Percentiles rank a stretch among this genome's conserved stretches.
Conservation (phyloP, 495 filamentous ascomycete genomes). For the Aspergillus affinis region DNA sequence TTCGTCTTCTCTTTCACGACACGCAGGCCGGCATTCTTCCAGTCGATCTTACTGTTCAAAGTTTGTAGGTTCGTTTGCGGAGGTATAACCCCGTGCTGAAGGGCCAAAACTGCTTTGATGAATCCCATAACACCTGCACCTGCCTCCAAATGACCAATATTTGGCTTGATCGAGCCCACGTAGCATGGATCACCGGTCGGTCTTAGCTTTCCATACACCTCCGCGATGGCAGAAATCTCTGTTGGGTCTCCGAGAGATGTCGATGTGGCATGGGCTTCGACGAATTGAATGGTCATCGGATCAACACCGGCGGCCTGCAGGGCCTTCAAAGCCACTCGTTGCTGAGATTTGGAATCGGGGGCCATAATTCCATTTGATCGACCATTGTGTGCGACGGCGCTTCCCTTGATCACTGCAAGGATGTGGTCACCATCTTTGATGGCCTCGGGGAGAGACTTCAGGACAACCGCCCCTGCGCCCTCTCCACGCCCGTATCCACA, state of each 20-base stretch:
- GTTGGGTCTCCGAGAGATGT: conserved; percentile 45
- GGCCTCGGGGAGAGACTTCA: conserved; percentile 32
- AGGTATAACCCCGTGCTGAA: conserved; percentile 48
- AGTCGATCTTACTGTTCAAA: conserved; percentile 18
- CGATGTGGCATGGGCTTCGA: conserved; percentile 48
- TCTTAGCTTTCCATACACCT: conserved; percentile 20
- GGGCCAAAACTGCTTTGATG: conserved; percentile 52
- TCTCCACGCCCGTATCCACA: conserved; percentile 35
- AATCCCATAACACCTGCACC: conserved; percentile 56
- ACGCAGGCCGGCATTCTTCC: conserved; percentile 18
- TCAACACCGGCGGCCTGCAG: conserved; percentile 19
- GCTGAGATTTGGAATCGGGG: conserved; percentile 32
- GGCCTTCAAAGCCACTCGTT: conserved; percentile 26
- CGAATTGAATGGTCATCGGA: conserved; percentile 29
- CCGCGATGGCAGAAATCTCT: conserved; percentile 33
- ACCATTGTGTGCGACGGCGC: conserved; percentile 31
- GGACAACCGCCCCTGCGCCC: conserved; percentile 30
- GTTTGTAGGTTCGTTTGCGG: conserved; percentile 47
- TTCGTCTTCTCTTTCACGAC: conserved; percentile 16
- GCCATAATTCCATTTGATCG: conserved; percentile 39
- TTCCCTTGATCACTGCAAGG: conserved; percentile 33
- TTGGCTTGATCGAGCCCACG: conserved; percentile 48
- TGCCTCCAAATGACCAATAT: conserved; percentile 52
- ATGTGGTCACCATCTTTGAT: conserved; percentile 35
- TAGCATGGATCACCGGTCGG: conserved; percentile 1